A percentile compares a stretch with the other conserved stretches of the same genome.
phyloP scores from a whole-genome alignment of 805 yeast genomes.

The Metschnikowia borealis region DNA sequence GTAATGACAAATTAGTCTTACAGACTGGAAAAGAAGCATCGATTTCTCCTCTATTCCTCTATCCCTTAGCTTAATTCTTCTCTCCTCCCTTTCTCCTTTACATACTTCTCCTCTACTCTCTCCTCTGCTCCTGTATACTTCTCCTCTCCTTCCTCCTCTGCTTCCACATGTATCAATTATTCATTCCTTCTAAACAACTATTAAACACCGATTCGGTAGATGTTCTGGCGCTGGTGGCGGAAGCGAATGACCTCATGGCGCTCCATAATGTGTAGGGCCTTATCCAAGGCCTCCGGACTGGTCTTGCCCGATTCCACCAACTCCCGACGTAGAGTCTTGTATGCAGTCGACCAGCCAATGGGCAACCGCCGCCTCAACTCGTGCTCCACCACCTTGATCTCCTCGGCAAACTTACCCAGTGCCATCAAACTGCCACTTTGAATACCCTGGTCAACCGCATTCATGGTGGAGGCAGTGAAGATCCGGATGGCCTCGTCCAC shows the following conservation, averaged over 20 bases:
- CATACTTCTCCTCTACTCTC: no score
- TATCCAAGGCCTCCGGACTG: conserved; percentile 70
- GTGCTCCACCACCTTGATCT: conserved; percentile 74
- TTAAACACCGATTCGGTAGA: conserved; percentile 16
- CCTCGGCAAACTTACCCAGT: conserved; percentile 59
- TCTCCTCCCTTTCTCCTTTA: no score
- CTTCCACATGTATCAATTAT: no score
- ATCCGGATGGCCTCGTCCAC: conserved; percentile 94
- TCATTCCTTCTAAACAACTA: no score
- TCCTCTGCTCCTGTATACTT: no score
- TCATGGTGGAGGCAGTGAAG: conserved; percentile 96
- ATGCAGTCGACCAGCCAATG: conserved; percentile 93
- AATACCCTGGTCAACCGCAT: conserved; percentile 75
- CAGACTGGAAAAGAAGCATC: conserved; percentile 46
- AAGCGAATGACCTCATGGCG: conserved; percentile 83
- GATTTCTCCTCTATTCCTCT: no score
- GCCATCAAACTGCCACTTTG: conserved; percentile 40
- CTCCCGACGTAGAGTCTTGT: conserved; percentile 77
- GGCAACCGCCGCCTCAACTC: conserved; percentile 89
- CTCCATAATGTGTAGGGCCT: conserved; percentile 76
- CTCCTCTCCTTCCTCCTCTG: no score
- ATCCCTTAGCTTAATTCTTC: no score
- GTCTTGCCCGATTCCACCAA: conserved; percentile 65
- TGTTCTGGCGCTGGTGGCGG: conserved; percentile 57
- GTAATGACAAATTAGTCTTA: conserved; percentile 74